These are phyloP conservation scores for Euphorbia schlechtendalii DNA, from an alignment of 441 rosid species.

Conservation along the genomic window DNA sequence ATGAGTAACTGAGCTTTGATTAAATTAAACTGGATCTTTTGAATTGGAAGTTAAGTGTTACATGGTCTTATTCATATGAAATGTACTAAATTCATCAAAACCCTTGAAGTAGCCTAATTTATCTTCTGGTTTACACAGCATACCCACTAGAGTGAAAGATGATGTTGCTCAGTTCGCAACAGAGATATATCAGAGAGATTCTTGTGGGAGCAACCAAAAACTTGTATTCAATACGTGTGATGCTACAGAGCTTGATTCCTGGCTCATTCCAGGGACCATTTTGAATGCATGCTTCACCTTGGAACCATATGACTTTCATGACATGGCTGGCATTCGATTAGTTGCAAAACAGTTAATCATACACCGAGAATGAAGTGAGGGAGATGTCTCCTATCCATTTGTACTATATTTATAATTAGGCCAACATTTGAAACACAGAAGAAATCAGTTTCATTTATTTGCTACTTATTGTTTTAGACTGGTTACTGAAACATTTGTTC, in stretches of 20 bases:
- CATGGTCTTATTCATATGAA: neutral
- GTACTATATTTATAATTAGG: neutral
- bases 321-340: constrained; percentile 65
- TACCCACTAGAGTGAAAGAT: constrained; percentile 38
- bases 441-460: constrained; percentile 7
- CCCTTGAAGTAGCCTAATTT: neutral
- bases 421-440: neutral
- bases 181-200: constrained; percentile 59
- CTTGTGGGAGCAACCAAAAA: constrained; percentile 40
- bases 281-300: constrained; percentile 57
- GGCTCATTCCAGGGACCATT: constrained; percentile 37
- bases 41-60: neutral
- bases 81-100: neutral
- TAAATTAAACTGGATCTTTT: neutral
- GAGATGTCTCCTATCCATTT: neutral
- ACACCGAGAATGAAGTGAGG: constrained; percentile 19
- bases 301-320: constrained; percentile 64
- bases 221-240: constrained; percentile 45
- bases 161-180: constrained; percentile 42
- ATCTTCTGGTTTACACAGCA: constrained; percentile 34
- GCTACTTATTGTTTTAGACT: neutral
- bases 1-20: neutral
- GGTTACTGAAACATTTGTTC: neutral
- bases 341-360: constrained; percentile 56
- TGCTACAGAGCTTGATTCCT: constrained; percentile 37